A percentile compares a stretch with the other conserved stretches of the same genome.
Evolutionary conservation across 257 asterid species (phyloP).

Genomic region (Petrea volubilis): DNA sequence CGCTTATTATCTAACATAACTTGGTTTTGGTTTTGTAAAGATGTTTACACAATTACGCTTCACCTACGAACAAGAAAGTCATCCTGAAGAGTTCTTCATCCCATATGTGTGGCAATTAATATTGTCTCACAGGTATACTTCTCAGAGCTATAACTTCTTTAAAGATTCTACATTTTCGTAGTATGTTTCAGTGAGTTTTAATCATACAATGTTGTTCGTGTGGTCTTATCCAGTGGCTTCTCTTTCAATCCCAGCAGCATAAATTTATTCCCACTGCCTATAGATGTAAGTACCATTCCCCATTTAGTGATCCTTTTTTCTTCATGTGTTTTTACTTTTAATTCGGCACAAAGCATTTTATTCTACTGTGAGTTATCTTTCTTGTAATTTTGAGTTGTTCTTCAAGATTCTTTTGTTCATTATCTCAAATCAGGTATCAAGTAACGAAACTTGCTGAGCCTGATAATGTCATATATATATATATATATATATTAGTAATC

Average conservation of each 20-base stretch:
- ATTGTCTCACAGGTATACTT: conserved; percentile 64
- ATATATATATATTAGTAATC: too few species aligned
- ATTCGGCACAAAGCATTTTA: neutral
- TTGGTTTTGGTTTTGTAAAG: conserved; percentile 37
- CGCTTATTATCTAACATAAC: conserved; percentile 14
- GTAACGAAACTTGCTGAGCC: too few species aligned
- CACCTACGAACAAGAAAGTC: conserved; percentile 95
- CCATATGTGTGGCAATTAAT: conserved; percentile 93
- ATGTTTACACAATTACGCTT: conserved; percentile 78
- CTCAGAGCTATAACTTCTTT: neutral
- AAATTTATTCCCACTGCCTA: conserved; percentile 64
- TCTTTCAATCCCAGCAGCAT: conserved; percentile 61
- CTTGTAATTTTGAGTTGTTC: neutral
- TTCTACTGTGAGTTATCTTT: neutral
- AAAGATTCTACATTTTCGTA: neutral
- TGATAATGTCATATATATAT: too few species aligned
- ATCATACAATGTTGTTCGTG: neutral
- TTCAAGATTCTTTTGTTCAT: neutral
- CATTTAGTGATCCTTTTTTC: neutral
- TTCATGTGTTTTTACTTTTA: too few species aligned
- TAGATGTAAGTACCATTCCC: conserved; percentile 51
- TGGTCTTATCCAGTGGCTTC: conserved; percentile 56
- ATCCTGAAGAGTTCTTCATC: conserved; percentile 91
- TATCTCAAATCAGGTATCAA: too few species aligned
- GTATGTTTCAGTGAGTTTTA: neutral